Evolutionary conservation across 345 rosid species (phyloP).

Genomic region (Cardamine occulta): DNA sequence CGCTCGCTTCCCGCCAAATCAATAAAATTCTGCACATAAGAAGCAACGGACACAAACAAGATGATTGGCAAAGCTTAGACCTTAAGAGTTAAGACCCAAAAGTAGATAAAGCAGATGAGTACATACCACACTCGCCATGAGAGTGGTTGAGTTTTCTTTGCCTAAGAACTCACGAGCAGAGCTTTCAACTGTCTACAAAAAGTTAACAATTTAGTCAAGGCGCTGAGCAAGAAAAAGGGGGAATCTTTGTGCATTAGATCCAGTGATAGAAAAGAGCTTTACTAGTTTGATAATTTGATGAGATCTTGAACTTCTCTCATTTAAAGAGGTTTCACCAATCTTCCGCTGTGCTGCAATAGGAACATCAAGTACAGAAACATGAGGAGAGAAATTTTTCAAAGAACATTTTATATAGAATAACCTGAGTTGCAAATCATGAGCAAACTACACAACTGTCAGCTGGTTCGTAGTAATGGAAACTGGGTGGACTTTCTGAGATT

Average conservation of each 20-base stretch:
- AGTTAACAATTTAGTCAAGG: conserved; percentile 8
- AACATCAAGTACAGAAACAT: conserved; percentile 30
- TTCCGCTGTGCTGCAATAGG: conserved; percentile 77
- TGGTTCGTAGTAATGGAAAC: conserved; percentile 12
- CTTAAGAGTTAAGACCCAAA: conserved; percentile 4
- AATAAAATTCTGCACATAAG: conserved; percentile 73
- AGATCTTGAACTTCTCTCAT: conserved; percentile 97
- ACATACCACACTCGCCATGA: conserved; percentile 90
- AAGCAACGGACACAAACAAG: conserved; percentile 23
- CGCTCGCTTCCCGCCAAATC: conserved; percentile 99
- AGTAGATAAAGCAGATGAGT: conserved; percentile 18
- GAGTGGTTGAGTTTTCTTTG: conserved; percentile 87
- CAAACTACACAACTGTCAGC: conserved; percentile 11
- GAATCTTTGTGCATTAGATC: conserved; percentile 7
- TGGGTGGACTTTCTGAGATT: conserved; percentile 5
- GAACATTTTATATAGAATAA: not conserved
- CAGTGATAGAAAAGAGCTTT: conserved; percentile 28
- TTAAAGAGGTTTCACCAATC: conserved; percentile 88
- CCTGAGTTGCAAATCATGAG: conserved; percentile 20
- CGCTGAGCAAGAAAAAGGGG: conserved; percentile 24
- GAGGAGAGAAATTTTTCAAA: conserved; percentile 10
- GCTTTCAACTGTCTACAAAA: conserved; percentile 84
- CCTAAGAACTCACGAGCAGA: conserved; percentile 94
- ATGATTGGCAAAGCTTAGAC: conserved; percentile 11
- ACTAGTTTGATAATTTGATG: conserved; percentile 98